Evolutionary conservation across 371 early-diverging fungal species (phyloP).

Genomic region (Neoconidiobolus thromboides): DNA sequence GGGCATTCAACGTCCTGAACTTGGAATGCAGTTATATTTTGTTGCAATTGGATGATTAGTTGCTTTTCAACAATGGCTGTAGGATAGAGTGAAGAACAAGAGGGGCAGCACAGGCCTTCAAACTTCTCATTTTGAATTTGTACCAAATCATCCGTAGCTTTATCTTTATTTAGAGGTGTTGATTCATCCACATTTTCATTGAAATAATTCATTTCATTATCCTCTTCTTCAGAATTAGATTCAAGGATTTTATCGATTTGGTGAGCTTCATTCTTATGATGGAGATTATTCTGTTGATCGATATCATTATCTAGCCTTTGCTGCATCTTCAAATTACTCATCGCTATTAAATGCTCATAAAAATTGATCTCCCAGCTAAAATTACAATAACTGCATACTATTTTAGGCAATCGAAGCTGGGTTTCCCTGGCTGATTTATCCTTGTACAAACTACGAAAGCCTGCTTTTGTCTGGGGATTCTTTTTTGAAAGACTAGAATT

Average conservation of each 20-base stretch:
- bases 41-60: constrained; percentile 45
- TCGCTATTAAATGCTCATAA: constrained; percentile 22
- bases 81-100: constrained; percentile 48
- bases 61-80: constrained; percentile 46
- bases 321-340: background rate
- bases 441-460: background rate
- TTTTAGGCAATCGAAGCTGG: constrained; percentile 36
- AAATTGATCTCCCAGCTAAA: constrained; percentile 71
- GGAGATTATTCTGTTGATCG: constrained; percentile 22
- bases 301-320: constrained; percentile 61
- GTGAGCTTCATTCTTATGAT: no score
- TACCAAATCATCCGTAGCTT: background rate
- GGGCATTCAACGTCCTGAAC: constrained; percentile 68
- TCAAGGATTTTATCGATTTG: constrained; percentile 31
- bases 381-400: constrained; percentile 75
- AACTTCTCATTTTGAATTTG: constrained; percentile 12
- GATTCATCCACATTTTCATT: background rate
- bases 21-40: constrained; percentile 44
- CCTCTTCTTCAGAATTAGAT: constrained; percentile 11
- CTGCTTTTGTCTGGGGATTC: background rate
- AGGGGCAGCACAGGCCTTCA: constrained; percentile 16
- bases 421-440: background rate
- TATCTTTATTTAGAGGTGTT: background rate
- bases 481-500: background rate
- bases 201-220: background rate